Evolutionary conservation across 805 yeast species (phyloP).

Genomic region (Limtongia smithiae): DNA sequence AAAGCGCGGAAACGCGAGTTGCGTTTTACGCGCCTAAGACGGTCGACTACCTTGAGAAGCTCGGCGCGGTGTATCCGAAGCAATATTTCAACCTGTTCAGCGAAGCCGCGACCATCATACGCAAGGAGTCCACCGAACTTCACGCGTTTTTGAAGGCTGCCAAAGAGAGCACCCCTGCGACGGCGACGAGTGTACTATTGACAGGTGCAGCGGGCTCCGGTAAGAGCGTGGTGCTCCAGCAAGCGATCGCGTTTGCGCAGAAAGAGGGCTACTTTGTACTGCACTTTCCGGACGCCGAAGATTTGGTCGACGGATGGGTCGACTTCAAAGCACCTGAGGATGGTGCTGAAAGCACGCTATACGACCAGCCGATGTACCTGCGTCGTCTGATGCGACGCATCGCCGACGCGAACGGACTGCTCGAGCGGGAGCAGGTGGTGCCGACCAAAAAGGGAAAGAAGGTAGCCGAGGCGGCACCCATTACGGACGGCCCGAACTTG

Average conservation of each 20-base stretch:
- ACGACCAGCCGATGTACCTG: constrained; percentile 24
- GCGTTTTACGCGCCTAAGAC: neutral
- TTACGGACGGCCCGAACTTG: too few species aligned
- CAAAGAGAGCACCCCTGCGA: neutral
- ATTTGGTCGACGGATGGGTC: constrained; percentile 17
- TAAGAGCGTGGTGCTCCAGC: constrained; percentile 22
- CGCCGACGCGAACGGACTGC: neutral
- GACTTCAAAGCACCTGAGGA: constrained; percentile 2
- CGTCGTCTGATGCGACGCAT: constrained; percentile 9
- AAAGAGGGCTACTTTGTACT: constrained; percentile 5
- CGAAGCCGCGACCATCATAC: constrained; percentile 14
- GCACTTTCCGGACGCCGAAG: constrained; percentile 21
- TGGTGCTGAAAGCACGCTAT: constrained; percentile 4
- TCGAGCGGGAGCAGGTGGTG: neutral
- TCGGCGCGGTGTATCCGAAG: constrained; percentile 4
- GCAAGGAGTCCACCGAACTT: constrained; percentile 3
- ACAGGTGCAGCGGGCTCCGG: constrained; percentile 23
- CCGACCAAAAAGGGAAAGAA: neutral
- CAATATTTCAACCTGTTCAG: constrained; percentile 17
- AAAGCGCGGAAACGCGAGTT: constrained; percentile 5
- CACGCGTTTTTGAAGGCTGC: neutral
- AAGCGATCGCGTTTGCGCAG: constrained; percentile 14
- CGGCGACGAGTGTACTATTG: constrained; percentile 5
- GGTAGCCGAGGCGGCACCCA: neutral
- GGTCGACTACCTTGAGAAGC: neutral